Conservation (phyloP, 257 asterid genomes). For the Penstemon newberryi region DNA sequence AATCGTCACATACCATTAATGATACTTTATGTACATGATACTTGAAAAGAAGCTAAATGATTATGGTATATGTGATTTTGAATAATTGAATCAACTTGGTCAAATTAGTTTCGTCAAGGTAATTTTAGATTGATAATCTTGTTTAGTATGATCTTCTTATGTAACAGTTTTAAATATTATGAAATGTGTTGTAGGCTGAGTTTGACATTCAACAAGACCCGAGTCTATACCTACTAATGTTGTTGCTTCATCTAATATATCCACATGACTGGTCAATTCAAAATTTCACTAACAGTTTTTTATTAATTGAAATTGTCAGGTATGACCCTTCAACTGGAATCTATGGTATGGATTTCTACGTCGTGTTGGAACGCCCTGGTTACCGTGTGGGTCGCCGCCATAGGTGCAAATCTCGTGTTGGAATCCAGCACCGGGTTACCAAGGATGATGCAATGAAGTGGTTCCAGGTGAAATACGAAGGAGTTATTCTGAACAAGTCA, state of each 20-base stretch:
- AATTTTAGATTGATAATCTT: no score
- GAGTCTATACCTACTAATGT: no score
- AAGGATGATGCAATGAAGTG: slow-evolving; percentile 51
- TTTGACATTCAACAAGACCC: no score
- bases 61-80: no score
- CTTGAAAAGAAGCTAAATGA: no score
- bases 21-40: no score
- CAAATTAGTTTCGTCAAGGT: no score
- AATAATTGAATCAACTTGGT: no score
- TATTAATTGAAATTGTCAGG: slow-evolving; percentile 13
- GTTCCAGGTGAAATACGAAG: slow-evolving; percentile 49
- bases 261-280: not conserved
- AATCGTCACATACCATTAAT: no score
- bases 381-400: slow-evolving; percentile 53
- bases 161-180: no score
- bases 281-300: not conserved
- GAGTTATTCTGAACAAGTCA: slow-evolving; percentile 49
- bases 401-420: slow-evolving; percentile 53
- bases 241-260: not conserved
- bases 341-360: slow-evolving; percentile 48
- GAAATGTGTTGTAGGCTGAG: no score
- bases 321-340: slow-evolving; percentile 52
- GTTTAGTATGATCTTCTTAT: no score
- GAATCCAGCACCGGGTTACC: slow-evolving; percentile 47
- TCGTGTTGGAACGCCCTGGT: slow-evolving; percentile 49